Base-by-base conservation (phyloP, 805 yeast genomes). In the Lachancea dasiensis region DNA sequence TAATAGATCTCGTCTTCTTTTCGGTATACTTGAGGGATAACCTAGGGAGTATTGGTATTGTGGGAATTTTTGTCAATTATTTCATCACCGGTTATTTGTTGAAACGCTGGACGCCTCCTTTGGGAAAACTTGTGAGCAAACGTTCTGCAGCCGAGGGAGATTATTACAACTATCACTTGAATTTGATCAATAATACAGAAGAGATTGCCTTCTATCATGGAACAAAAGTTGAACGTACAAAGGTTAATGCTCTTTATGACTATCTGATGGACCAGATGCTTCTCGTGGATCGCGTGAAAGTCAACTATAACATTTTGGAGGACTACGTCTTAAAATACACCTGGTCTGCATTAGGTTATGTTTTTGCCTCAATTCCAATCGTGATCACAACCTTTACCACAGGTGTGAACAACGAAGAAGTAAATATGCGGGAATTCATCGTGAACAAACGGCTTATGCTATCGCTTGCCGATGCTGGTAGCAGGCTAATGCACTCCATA, bases 171-270 rank as follows among this genome's bases (percentile, higher is more conserved):
- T 81, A 84, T 49, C 95, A 89, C 56, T 66, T 86, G 52, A 84
- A 85, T 53, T 70, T 89, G 58, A 86, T 86, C 54, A 81, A 81
- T 41, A 89, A 89, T 53, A 81, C 87, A 53, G 97, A 89, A 63
- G 97, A 89, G 57, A 86, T 89, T 50, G 94, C 95, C 0, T 89
- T 89, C 55, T 89, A 87, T 58, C 87, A 87, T 55, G 97, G 97
- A 15, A 79, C 90, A 0, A 66, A 69, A 9, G 73, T 87, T 42
- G 97, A 89, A 60, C 81, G 80, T 52, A 52, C 62, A 6, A 83
- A 83, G 51, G 75, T 87, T 35, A 63, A 61, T 24, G 69, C 68
- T 27, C 70, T 82, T 13, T 87, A 81, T 56, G 58, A 66, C 14
- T 68, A 67, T 27, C 69, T 89, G 47, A 69, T 70, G 55, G 58